Evolutionary conservation across 805 yeast species (phyloP).

Genomic region (Candida arabinofermentans): DNA sequence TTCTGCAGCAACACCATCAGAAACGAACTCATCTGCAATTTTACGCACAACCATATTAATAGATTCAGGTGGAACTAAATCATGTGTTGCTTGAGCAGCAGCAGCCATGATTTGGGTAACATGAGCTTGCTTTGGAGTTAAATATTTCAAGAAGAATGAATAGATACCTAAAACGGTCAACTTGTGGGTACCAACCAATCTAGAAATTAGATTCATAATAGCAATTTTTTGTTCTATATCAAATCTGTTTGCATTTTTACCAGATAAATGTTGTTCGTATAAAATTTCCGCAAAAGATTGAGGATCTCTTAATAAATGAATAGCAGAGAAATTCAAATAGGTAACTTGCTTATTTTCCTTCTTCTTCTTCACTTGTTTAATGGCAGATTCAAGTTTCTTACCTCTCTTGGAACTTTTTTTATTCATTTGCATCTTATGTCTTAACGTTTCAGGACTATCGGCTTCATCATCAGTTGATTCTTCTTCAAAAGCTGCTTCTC

Average conservation of each 20-base stretch:
- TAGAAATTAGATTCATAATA: conserved; percentile 80
- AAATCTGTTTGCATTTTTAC: conserved; percentile 65
- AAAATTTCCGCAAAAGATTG: conserved; percentile 94
- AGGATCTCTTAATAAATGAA: conserved; percentile 92
- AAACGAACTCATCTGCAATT: conserved; percentile 94
- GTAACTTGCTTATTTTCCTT: conserved; percentile 54
- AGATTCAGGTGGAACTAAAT: conserved; percentile 94
- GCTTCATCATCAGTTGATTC: conserved; percentile 64
- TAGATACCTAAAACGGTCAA: conserved; percentile 85
- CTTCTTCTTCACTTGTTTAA: conserved; percentile 60
- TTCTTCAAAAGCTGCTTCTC: conserved; percentile 80
- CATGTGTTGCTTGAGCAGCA: conserved; percentile 94
- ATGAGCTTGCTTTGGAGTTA: conserved; percentile 90
- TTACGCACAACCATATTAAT: conserved; percentile 78
- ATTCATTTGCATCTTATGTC: conserved; percentile 78
- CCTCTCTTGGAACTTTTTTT: conserved; percentile 79
- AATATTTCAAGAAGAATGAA: conserved; percentile 80
- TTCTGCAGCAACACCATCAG: conserved; percentile 97
- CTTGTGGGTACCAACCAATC: conserved; percentile 93
- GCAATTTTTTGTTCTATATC: conserved; percentile 86
- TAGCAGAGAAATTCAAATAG: conserved; percentile 88
- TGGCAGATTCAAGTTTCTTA: conserved; percentile 73
- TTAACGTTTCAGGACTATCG: conserved; percentile 66
- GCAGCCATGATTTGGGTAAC: conserved; percentile 98
- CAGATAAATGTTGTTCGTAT: conserved; percentile 66